These are phyloP conservation scores for Lichtheimia ornata DNA, from an alignment of 371 early-diverging fungal genomes.

Conservation along the genomic window DNA sequence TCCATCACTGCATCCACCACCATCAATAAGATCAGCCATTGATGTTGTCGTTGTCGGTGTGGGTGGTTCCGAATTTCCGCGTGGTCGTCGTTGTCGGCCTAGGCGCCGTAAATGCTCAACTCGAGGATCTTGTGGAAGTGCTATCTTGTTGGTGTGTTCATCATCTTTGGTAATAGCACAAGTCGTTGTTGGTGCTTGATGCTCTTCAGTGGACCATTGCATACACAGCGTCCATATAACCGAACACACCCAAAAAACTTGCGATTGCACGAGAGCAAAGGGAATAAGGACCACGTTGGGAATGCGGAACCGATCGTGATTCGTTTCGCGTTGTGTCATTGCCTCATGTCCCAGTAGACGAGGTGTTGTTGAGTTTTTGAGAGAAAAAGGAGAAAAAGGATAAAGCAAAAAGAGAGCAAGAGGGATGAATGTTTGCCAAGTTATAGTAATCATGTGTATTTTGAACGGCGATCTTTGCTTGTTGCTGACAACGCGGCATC, in stretches of 20 bases:
- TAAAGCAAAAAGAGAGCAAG: not conserved
- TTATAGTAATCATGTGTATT: too few species aligned
- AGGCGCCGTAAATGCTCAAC: slow-evolving; percentile 18
- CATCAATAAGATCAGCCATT: too few species aligned
- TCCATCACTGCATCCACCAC: too few species aligned
- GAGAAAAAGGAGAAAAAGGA: slow-evolving; percentile 8
- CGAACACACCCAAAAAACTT: slow-evolving; percentile 20
- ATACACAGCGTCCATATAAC: slow-evolving; percentile 18
- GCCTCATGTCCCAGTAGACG: not conserved
- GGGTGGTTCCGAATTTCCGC: too few species aligned
- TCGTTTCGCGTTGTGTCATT: slow-evolving; percentile 8
- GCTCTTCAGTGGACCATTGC: slow-evolving; percentile 2
- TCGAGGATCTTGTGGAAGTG: slow-evolving; percentile 16
- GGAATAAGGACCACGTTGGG: slow-evolving; percentile 12
- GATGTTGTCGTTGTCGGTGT: too few species aligned
- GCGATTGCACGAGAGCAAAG: slow-evolving; percentile 19
- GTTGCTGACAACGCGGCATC: too few species aligned
- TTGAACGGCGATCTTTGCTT: too few species aligned
- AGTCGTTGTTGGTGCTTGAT: too few species aligned
- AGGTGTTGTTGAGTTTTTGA: not conserved
- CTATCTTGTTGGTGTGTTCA: too few species aligned
- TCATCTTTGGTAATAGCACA: too few species aligned
- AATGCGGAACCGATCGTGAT: slow-evolving; percentile 9
- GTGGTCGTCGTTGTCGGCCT: too few species aligned
- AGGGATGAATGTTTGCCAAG: too few species aligned